Evolutionary conservation across 352 stramenopile genomes (phyloP).

Genomic region (Salisapilia sapeloensis): DNA sequence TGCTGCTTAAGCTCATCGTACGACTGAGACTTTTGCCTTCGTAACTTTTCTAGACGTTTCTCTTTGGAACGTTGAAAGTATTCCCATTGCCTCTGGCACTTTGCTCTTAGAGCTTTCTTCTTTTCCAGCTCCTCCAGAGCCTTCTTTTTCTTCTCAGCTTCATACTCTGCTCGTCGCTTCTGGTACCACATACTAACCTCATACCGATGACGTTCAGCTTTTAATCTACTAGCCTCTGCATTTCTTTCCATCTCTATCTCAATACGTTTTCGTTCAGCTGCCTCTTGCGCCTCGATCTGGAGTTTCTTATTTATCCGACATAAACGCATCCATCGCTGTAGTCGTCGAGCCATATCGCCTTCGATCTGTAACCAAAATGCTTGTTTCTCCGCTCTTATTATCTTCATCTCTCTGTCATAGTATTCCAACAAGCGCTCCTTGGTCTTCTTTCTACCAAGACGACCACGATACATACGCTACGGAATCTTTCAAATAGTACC

Average conservation of each 20-base stretch:
- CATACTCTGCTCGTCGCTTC: conserved; percentile 21
- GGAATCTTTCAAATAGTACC: background rate
- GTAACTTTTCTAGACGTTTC: conserved; percentile 19
- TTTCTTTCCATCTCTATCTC: conserved; percentile 29
- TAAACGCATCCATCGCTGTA: conserved; percentile 26
- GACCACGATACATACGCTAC: conserved; percentile 35
- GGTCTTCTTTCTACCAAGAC: conserved; percentile 19
- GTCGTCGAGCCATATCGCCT: conserved; percentile 14
- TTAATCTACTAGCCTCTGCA: conserved; percentile 11
- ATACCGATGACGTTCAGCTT: conserved; percentile 13
- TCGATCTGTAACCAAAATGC: conserved; percentile 19
- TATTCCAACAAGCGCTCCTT: conserved; percentile 15
- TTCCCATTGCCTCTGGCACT: conserved; percentile 40
- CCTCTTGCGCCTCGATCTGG: conserved; percentile 11
- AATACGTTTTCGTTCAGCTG: conserved; percentile 5
- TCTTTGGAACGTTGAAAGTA: conserved; percentile 20
- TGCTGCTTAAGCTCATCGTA: conserved; percentile 19
- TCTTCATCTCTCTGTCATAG: conserved; percentile 40
- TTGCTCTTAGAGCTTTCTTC: conserved; percentile 29
- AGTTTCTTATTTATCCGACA: conserved; percentile 7
- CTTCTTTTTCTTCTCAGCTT: conserved; percentile 20
- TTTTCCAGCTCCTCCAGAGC: conserved; percentile 40
- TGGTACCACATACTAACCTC: conserved; percentile 33
- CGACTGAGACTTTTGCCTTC: conserved; percentile 12
- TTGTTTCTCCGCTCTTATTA: conserved; percentile 29